Base-by-base conservation (phyloP, 768 basidiomycete genomes). In the Naganishia onofrii region DNA sequence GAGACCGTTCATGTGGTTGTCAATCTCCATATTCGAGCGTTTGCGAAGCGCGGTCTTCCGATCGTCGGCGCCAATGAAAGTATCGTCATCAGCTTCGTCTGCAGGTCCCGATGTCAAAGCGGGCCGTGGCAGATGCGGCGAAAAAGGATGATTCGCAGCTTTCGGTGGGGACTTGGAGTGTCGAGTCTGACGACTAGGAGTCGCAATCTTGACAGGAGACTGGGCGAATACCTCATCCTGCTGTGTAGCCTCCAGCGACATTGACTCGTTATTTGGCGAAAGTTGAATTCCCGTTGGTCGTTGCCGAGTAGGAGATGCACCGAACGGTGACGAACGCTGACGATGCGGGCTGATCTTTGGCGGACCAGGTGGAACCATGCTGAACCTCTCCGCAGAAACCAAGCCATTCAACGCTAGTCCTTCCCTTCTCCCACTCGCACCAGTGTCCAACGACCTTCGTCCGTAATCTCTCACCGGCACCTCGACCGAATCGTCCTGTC, bases 181-280 rank as follows among this genome's bases (percentile, higher is more conserved):
- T 26, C 7, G 36, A 26, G 60, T 21, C 0, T 23, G 34, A 26
- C 23, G 36, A n/a, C 19, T 26, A 3, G 15, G 36, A 26, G 17
- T 36, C 23, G 7, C 21, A 51, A 63, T 63, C 36, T 17, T 21
- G 1, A 46, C 26, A 1, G 60, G 60, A 44, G 60, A 63, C n/a
- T n/a, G 23, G 12, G 15, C 21, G 21, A 58, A 5, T 12, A 10
- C 38, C 8, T 44, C 60, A 44, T 63, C 23, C 21, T n/a, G 38
- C 23, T 63, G 60, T 23, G 60, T 63, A 31, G 60, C 36, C 23
- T 63, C 60, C 2, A 63, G 60, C 2, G 36, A n/a, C 36, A 63
- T 42, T 21, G 36, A 51, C 12, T 51, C 48, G 19, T 51, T 26
- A 12, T 51, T 23, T 23, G 48, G 48, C 19, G 48, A 51, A 23